Conservation (phyloP, 1,139 yeast genomes). For the Geotrichum carabidarum region DNA sequence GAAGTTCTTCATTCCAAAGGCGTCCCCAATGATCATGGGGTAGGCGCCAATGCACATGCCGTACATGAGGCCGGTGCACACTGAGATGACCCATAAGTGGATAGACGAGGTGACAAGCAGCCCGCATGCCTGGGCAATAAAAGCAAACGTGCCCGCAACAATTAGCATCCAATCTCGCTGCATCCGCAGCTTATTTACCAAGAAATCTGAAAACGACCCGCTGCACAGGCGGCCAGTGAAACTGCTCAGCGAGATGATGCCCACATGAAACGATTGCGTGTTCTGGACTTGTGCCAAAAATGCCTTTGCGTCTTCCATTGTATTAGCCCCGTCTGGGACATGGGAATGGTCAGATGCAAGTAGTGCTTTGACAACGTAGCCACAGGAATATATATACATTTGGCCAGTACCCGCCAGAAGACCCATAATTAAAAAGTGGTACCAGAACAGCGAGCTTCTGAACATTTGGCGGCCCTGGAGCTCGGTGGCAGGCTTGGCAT, state of each 20-base stretch:
- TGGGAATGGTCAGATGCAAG: constrained; percentile 23
- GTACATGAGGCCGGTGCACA: constrained; percentile 64
- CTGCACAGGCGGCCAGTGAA: constrained; percentile 63
- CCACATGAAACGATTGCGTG: constrained; percentile 69
- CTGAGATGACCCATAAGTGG: constrained; percentile 49
- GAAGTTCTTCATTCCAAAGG: constrained; percentile 66
- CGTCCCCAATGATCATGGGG: constrained; percentile 74
- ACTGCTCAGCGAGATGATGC: constrained; percentile 60
- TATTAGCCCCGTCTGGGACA: not conserved
- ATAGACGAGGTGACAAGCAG: constrained; percentile 36
- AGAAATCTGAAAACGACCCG: constrained; percentile 61
- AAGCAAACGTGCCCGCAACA: constrained; percentile 41
- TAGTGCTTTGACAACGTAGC: constrained; percentile 60
- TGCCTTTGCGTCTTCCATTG: constrained; percentile 19
- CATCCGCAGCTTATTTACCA: constrained; percentile 47
- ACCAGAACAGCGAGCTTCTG: constrained; percentile 34
- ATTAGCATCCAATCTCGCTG: constrained; percentile 69
- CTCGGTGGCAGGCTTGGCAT: constrained; percentile 19
- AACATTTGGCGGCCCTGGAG: constrained; percentile 31
- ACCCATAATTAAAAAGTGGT: constrained; percentile 48
- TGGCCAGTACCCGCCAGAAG: constrained; percentile 69
- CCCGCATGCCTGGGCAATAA: constrained; percentile 39
- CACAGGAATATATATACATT: constrained; percentile 70
- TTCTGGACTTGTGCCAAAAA: constrained; percentile 28
- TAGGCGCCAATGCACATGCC: constrained; percentile 76